Base-by-base conservation (phyloP, 257 asterid genomes). In the Pogostemon cablin region DNA sequence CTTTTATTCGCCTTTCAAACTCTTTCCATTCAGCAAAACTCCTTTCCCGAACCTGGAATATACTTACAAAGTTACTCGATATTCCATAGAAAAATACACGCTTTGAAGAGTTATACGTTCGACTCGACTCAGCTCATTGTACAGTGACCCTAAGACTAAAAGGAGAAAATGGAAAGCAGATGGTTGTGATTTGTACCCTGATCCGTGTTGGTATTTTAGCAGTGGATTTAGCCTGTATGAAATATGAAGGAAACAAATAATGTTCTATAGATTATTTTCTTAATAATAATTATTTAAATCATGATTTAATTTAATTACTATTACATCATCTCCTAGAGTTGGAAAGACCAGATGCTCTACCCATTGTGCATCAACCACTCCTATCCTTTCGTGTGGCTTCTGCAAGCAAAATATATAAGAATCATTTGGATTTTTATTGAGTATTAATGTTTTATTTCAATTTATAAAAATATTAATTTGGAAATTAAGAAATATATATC, bases 281-380 rank as follows among this genome's bases (percentile, higher is more conserved):
- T 15, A 25, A 32, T 2, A 20, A 61, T 4, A 25, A 25, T 25
- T 25, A 17, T 38, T 64, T 68, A 9, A 44, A 8, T 42, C 42
- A 20, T 42, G 10, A 47, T 60, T 47, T 15, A 37, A 50, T 11
- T 34, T 1, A 34, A 11, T 6, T 52, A 81, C 88, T 15, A 11
- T 6, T 52, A 81, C 88, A 84, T 74, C 75, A 41, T 55, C 20
- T 12, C 77, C 77, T 1, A 84, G 83, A 41, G 88, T 76, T 40
- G 88, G 88, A 74, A 84, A 53, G 12, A 71, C 81, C 76, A 72
- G 25, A 68, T 84, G 88, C 20, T 75, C 7, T 11, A 84, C 50
- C 86, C 86, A 84, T 56, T 84, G 88, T 5, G 86, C 80, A 84
- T 84, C 88, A 48, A 84, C 88, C 15, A 84, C 86, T 6, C 85